Evolutionary conservation across 331 rosid species (phyloP), one percentile per base, ranked within the genome.

Genomic region (Telfairia occidentalis): DNA sequence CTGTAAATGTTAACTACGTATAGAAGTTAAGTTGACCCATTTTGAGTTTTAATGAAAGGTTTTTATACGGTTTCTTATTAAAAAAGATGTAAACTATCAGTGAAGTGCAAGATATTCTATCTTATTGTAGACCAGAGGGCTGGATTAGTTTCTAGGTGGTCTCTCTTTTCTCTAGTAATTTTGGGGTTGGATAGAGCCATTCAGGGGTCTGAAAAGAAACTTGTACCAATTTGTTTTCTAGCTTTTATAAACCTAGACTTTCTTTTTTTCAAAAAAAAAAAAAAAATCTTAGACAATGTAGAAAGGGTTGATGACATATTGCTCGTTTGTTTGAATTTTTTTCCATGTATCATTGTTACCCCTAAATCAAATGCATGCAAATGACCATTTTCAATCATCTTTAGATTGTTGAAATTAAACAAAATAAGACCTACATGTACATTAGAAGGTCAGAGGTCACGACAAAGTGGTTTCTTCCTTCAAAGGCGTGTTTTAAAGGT

Each of bases 391-490:
- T 63, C 35, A 35, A 63, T 63, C 45, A 35, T 63, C 71, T 63
- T 32, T 63, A 63, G 71, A 63, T 63, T 63, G 71, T 63, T 63
- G 71, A 63, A 63, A 32, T 32, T 34, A 63, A 63, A 63, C 67
- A 60, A 63, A 63, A 63, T 63, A 63, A 63, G 71, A 63, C 46
- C 69, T 35, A 63, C 71, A 63, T 63, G 48, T 63, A 63, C 46
- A 63, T 63, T 63, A 63, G 71, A 63, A 63, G 71, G 71, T 63
- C 71, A 63, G 71, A 63, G 71, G 28, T 61, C 45, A 37, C 43
- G 26, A 65, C 72, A 65, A 65, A 61, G 69, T 61, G 69, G 42
- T 30, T 61, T 61, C 45, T 61, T 61, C 37, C 69, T 61, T 61
- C 45, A 61, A 61, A 61, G 69, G 45, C 69, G 45, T 61, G 26